A percentile compares a stretch with the other conserved stretches of the same genome.
phyloP scores from a whole-genome alignment of 1,284 basidiomycete genomes.

The Cutaneotrichosporon cutaneum region DNA sequence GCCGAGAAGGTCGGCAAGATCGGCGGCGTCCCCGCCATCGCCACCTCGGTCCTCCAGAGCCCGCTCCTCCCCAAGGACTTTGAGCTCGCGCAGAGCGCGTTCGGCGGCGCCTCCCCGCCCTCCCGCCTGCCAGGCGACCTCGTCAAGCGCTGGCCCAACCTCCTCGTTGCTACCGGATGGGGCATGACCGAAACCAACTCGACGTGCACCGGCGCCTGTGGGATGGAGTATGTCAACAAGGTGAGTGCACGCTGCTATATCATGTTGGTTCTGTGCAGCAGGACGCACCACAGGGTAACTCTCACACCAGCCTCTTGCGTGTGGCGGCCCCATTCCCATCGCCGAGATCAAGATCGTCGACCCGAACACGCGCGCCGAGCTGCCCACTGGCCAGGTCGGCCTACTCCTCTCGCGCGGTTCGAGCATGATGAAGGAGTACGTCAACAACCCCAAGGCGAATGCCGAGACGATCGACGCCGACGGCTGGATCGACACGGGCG shows the following conservation, averaged over 20 bases:
- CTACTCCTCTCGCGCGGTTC: conserved; percentile 40
- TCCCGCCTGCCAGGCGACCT: conserved; percentile 36
- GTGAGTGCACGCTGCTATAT: too few relatives aligned
- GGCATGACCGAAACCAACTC: conserved; percentile 50
- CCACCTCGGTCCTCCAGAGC: conserved; percentile 36
- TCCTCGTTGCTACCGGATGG: conserved; percentile 30
- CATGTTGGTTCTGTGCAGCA: too few relatives aligned
- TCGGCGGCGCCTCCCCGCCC: conserved; percentile 45
- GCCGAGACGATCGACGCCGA: conserved; percentile 34
- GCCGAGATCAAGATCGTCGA: conserved; percentile 41
- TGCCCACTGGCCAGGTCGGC: conserved; percentile 32
- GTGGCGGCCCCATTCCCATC: conserved; percentile 38
- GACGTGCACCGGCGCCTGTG: conserved; percentile 37
- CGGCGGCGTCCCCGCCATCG: conserved; percentile 49
- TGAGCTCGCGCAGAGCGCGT: conserved; percentile 39
- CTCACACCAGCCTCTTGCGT: conserved; percentile 12
- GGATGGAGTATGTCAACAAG: conserved; percentile 38
- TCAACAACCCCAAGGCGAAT: conserved; percentile 41
- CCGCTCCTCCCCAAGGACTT: conserved; percentile 33
- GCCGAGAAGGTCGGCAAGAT: conserved; percentile 39
- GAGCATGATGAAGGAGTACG: conserved; percentile 49
- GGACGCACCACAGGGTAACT: too few relatives aligned
- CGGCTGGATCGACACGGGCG: conserved; percentile 50
- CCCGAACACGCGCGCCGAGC: conserved; percentile 27
- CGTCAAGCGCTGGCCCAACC: conserved; percentile 35